Evolutionary conservation across 176 grass and related monocot genomes (phyloP), one percentile per base, ranked within the genome.

Genomic region (Rhynchospora tenuis): DNA sequence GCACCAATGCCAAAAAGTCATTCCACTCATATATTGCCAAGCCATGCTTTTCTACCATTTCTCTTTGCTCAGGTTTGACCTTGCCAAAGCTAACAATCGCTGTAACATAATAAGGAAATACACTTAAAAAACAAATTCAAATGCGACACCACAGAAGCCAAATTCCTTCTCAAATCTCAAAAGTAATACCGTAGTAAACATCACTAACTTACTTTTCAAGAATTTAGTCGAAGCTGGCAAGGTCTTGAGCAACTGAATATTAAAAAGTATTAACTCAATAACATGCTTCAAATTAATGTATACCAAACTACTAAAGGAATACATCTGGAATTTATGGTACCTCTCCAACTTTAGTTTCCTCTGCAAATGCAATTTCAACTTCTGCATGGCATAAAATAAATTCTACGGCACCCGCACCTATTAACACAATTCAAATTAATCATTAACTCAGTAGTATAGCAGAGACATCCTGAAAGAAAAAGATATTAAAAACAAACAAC

Each of bases 1-100:
- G 65, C 91, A 95, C 96, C 84, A 91, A 26, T 22, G 84, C 81
- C 47, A 91, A 74, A 81, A 98, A 98, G 46, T 98, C 93, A 80
- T 93, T 82, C 96, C 96, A 98, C 8, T 89, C 82, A 67, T 91
- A 95, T 69, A 99, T 90, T 84, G 81, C 87, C 63, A 99, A 82
- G 44, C 93, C 93, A 33, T 87, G 89, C 29, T 95, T 81, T 86
- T 91, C 84, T 81, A 89, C 81, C 69, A 73, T 87, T 90, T 99
- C 89, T 84, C 81, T 93, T 70, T 90, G 84, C 70, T 93, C 91
- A 13, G 89, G 58, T 78, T 83, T 85, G 70, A 99, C 93, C 74
- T 92, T 92, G 73, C 96, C 96, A 85, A 95, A 99, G 59, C 93
- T 95, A 65, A 99, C 96, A 89, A 99, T 93, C 70, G 85, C 96